Base-by-base conservation (phyloP, 768 basidiomycete species). In the Udeniomyces megalosporus region DNA sequence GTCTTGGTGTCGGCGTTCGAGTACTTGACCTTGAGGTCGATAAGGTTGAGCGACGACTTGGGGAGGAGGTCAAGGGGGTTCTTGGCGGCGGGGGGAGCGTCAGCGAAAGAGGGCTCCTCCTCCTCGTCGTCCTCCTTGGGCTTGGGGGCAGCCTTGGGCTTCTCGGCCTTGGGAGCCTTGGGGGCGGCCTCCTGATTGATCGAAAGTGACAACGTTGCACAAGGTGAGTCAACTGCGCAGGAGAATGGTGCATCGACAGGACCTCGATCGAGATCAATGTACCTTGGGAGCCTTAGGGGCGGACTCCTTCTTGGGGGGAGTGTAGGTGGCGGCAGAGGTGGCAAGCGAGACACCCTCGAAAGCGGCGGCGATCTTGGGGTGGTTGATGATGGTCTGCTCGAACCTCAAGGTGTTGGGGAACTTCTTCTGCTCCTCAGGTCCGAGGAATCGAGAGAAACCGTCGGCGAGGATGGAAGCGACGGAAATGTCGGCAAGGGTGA, bases 1-100 rank as follows among this genome's bases (percentile, higher is more conserved):
- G 86, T 88, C 59, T 86, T 83, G 44, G 92, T 96, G n/a, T 96
- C 91, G 74, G 85, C 84, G 84, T 96, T 97, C 70, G 91, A 95
- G 79, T 97, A 99, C 48, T 86, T 85, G 49, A 88, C 84, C 75
- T 96, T 96, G 90, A 89, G 95, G 76, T 96, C 90, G 74, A 93
- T 71, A 44, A 74, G 64, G 68, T 71, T 70, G 68, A 72, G 72
- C 17, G 68, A 63, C 11, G 68, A 69, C 75, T 88, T 92, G 68
- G 90, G 89, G 45, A 96, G 82, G 66, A 81, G 79, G 67, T 95
- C 93, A 57, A 93, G 83, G 29, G 93, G 93, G 80, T 95, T 93
- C 81, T 92, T 91, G 61, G 76, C 80, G 74, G 93, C 93, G 17
- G n/a, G n/a, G 68, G 92, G 88, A 75, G 86, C 89, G 54, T 80